phyloP scores from a whole-genome alignment of 2,329 filamentous ascomycete genomes.

The Pseudopithomyces maydicus region DNA sequence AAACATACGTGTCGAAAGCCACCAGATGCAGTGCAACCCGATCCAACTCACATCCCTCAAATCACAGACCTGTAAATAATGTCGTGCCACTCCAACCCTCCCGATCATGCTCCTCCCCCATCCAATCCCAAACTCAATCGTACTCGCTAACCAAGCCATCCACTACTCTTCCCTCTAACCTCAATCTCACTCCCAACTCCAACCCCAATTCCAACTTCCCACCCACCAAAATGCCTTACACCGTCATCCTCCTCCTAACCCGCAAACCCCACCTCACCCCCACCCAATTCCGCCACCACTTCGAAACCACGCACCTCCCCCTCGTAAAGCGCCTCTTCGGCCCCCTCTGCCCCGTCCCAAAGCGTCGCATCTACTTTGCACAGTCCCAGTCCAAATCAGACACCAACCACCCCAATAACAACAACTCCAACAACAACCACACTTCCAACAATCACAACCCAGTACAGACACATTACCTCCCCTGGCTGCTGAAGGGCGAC shows the following conservation, averaged over 20 bases:
- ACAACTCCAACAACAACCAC: constrained; percentile 27
- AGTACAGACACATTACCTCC: constrained; percentile 28
- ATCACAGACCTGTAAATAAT: neutral
- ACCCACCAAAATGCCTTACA: constrained; percentile 29
- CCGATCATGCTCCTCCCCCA: neutral
- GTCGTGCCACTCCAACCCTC: neutral
- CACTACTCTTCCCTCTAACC: too few relatives aligned
- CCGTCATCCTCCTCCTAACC: constrained; percentile 31
- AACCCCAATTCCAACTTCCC: too few relatives aligned
- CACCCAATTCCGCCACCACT: constrained; percentile 33
- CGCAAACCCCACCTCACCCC: constrained; percentile 25
- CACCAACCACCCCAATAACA: constrained; percentile 26
- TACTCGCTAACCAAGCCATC: too few relatives aligned
- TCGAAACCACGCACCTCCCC: constrained; percentile 34
- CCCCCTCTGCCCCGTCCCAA: constrained; percentile 22
- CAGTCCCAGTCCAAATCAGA: too few relatives aligned
- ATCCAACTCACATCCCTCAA: neutral
- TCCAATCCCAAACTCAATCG: neutral
- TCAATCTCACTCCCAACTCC: too few relatives aligned
- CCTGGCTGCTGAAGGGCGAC: constrained; percentile 26
- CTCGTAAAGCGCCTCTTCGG: constrained; percentile 25
- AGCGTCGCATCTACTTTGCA: constrained; percentile 35
- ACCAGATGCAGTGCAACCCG: neutral
- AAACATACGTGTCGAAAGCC: too few relatives aligned
- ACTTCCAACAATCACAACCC: neutral